phyloP scores from a whole-genome alignment of 2,329 filamentous ascomycete species.

The Talaromyces sp. region DNA sequence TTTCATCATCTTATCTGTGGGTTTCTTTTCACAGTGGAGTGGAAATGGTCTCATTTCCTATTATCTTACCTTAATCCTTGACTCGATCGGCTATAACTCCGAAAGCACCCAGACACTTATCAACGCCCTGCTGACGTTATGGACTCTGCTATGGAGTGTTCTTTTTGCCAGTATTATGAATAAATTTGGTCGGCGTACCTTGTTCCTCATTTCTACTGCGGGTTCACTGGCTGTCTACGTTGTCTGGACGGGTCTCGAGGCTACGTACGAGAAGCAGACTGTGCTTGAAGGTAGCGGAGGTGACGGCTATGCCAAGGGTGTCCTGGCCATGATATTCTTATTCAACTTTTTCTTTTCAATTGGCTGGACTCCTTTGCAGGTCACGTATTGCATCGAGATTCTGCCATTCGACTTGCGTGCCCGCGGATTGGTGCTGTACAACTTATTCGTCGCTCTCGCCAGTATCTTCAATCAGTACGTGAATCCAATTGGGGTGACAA shows the following conservation, averaged over 20 bases:
- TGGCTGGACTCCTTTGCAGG: slow-evolving; percentile 27
- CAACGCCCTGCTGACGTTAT: slow-evolving; percentile 29
- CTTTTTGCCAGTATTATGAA: slow-evolving; percentile 55
- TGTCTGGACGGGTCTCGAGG: slow-evolving; percentile 43
- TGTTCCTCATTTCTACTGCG: slow-evolving; percentile 48
- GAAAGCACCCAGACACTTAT: slow-evolving; percentile 8
- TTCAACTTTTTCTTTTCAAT: slow-evolving; percentile 31
- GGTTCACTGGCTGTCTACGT: slow-evolving; percentile 40
- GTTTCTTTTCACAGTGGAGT: slow-evolving; percentile 56
- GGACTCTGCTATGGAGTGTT: slow-evolving; percentile 58
- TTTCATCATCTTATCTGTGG: slow-evolving; percentile 3
- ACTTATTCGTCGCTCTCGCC: neutral
- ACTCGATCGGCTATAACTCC: neutral
- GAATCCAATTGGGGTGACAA: slow-evolving; percentile 2
- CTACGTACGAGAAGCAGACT: slow-evolving; percentile 41
- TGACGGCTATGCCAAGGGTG: slow-evolving; percentile 19
- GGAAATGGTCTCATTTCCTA: slow-evolving; percentile 66
- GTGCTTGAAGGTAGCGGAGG: slow-evolving; percentile 18
- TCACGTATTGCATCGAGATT: slow-evolving; percentile 29
- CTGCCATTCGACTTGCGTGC: slow-evolving; percentile 38
- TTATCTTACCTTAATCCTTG: slow-evolving; percentile 47
- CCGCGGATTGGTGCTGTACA: slow-evolving; percentile 27
- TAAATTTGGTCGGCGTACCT: slow-evolving; percentile 53
- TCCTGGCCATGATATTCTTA: slow-evolving; percentile 25
- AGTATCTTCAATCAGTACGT: slow-evolving; percentile 15